Base-by-base conservation (phyloP, 495 filamentous ascomycete genomes). In the Durotheca rogersii region DNA sequence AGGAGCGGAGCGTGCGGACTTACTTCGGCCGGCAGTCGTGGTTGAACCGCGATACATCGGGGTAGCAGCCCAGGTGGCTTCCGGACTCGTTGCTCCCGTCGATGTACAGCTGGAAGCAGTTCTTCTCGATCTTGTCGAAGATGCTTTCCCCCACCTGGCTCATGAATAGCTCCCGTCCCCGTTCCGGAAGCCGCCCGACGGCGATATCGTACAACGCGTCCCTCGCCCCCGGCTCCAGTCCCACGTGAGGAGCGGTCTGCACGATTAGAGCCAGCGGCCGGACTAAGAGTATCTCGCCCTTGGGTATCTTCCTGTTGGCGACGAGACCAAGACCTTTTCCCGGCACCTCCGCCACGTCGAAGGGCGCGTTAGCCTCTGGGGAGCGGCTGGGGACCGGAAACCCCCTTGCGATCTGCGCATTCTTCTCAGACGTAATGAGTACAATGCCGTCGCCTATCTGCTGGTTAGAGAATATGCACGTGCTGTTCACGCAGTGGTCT, bases 21-120 rank as follows among this genome's bases (percentile, higher is more conserved):
- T 40, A 74, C 72, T 73, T 74, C 23, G 73, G 72, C 12, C 72
- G 52, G 27, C 73, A 74, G 42, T 73, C 72, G 34, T 76, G 72
- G 41, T 74, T 74, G 6, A 74, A 49, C 38, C 55, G 54, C 19
- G 64, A 61, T 11, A 72, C 60, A 6, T 72, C 68, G 0, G 66
- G 65, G 35, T 67, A 75, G 17, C 51, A 46, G 5, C 56, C 70
- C 1, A 74, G 42, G 33, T 75, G 72, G 6, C 57, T 38, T 0
- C 60, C 60, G 0, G 60, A 51, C 4, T 63, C 54, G 0, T 53
- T 31, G 0, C 57, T 42, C 5, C 65, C 64, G 35, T 61, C 60
- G 32, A 73, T 47, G 19, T 69, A 69, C 41, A 72, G 30, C 18
- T 67, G 66, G 23, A 75, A 75, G 4, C 65, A 52, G 33, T 75